Evolutionary conservation across 345 rosid species (phyloP).

Genomic region (Brassica rapa): DNA sequence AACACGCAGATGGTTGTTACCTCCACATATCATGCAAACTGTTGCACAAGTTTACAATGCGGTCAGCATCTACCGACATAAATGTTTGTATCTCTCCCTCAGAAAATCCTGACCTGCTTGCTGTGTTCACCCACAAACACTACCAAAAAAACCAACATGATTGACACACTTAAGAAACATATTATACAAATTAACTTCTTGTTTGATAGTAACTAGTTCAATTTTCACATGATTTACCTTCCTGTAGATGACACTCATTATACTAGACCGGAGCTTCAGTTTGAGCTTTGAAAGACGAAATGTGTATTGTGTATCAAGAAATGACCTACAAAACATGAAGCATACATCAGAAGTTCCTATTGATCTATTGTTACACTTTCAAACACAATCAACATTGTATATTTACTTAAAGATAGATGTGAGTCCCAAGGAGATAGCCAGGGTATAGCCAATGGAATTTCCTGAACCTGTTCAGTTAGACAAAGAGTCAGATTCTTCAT

Average conservation of each 20-base stretch:
- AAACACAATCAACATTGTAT: not conserved
- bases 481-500: conserved; percentile 1
- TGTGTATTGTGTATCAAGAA: conserved; percentile 81
- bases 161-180: not conserved
- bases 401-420: conserved; percentile 72
- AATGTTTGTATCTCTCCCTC: conserved; percentile 97
- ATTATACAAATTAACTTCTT: too few relatives aligned
- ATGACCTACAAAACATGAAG: conserved; percentile 62
- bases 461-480: conserved; percentile 57
- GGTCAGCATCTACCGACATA: conserved; percentile 96
- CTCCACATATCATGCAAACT: conserved; percentile 96
- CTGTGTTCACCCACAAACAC: conserved; percentile 73
- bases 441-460: conserved; percentile 57
- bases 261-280: conserved; percentile 80
- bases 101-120: conserved; percentile 74
- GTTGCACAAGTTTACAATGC: conserved; percentile 79
- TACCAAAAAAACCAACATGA: conserved; percentile 30
- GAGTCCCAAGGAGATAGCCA: conserved; percentile 74
- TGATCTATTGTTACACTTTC: not conserved
- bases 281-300: conserved; percentile 74
- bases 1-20: conserved; percentile 47
- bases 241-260: conserved; percentile 74
- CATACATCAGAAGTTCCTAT: conserved; percentile 16
- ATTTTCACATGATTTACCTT: conserved; percentile 54
- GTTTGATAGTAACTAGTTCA: not conserved